Percentiles rank a stretch among this genome's conserved stretches.
These are phyloP conservation scores for Didymella exigua DNA, from an alignment of 2,329 filamentous ascomycete genomes.

Conservation along the genomic window DNA sequence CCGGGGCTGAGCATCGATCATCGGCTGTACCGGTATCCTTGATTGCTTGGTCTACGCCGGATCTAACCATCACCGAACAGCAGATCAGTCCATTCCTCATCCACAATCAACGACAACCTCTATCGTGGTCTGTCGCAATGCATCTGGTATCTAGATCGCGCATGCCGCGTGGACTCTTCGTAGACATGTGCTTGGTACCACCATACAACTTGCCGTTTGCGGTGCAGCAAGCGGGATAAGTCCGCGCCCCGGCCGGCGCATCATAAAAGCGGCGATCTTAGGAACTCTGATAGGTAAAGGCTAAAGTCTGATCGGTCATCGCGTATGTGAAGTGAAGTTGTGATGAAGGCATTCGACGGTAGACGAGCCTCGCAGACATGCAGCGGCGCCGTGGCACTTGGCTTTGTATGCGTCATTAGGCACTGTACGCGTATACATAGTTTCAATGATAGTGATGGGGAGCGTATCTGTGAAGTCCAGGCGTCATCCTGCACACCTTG, in stretches of 20 bases:
- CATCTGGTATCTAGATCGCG: not conserved
- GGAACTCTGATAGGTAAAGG: not conserved
- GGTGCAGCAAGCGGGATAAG: not conserved
- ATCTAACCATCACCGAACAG: not conserved
- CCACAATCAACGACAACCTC: not conserved
- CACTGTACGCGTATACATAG: constrained; percentile 1
- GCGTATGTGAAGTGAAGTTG: not conserved
- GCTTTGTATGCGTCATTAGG: constrained; percentile 5
- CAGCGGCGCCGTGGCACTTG: constrained; percentile 9
- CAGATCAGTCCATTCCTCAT: constrained; percentile 4
- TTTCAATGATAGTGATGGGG: not conserved
- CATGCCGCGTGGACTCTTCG: not conserved
- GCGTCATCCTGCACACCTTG: not conserved
- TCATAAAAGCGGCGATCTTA: not conserved
- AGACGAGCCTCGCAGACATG: not conserved
- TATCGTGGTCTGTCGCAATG: not conserved
- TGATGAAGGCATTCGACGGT: not conserved
- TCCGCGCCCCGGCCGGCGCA: not conserved
- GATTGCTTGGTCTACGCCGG: constrained; percentile 2
- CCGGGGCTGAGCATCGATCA: constrained; percentile 7
- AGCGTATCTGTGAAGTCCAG: not conserved
- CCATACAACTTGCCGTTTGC: constrained; percentile 1
- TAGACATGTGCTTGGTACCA: not conserved
- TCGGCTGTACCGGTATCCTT: constrained; percentile 6
- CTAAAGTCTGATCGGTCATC: not conserved